Evolutionary conservation across 2,329 filamentous ascomycete genomes (phyloP).

Genomic region (Basipetospora chlamydospora): DNA sequence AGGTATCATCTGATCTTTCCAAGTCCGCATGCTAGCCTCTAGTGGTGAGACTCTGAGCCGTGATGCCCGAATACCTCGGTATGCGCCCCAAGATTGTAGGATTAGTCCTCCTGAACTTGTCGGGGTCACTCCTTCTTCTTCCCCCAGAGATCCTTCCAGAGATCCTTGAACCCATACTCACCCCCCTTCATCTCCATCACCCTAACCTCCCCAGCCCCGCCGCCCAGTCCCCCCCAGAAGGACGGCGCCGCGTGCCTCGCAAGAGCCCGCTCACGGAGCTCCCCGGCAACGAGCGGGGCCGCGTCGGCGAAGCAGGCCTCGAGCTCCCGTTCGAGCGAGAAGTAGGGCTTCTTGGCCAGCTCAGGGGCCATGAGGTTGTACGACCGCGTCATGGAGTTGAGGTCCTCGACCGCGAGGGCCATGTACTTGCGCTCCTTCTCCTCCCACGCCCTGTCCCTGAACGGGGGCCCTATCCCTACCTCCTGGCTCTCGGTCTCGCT

Average conservation of each 20-base stretch:
- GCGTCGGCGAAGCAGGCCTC: conserved; percentile 72
- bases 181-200: conserved; percentile 62
- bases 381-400: conserved; percentile 68
- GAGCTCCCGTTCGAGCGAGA: conserved; percentile 69
- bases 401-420: conserved; percentile 56
- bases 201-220: conserved; percentile 31
- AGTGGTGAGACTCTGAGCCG: too few relatives aligned
- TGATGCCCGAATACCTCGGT: background rate
- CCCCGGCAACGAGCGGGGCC: conserved; percentile 57
- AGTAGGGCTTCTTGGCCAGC: conserved; percentile 86
- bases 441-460: conserved; percentile 70
- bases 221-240: conserved; percentile 27
- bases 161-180: conserved; percentile 75
- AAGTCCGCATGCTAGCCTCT: too few relatives aligned
- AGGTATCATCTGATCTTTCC: too few relatives aligned
- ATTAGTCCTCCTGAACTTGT: background rate
- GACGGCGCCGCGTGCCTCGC: conserved; percentile 23
- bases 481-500: too few relatives aligned
- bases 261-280: conserved; percentile 60
- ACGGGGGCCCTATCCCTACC: too few relatives aligned
- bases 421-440: conserved; percentile 60
- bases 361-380: conserved; percentile 95
- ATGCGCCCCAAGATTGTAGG: background rate
- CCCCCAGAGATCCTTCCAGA: conserved; percentile 70
- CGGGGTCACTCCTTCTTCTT: too few relatives aligned